A percentile compares a stretch with the other conserved stretches of the same genome.
phyloP scores from a whole-genome alignment of 768 basidiomycete genomes.

The Clitopilus passeckerianus region DNA sequence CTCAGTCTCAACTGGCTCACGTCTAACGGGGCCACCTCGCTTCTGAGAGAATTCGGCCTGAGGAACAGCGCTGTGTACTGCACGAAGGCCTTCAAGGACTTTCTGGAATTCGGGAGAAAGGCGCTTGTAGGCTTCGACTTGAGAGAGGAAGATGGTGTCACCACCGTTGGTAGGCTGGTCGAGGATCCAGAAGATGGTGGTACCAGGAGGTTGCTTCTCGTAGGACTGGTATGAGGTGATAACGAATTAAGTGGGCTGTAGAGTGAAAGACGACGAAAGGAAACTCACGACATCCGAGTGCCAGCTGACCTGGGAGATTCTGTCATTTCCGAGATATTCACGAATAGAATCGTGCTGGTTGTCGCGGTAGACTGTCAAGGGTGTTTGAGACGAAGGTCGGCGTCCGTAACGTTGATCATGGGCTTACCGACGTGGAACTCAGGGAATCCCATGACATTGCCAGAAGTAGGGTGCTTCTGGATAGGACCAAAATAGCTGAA shows the following conservation, averaged over 20 bases:
- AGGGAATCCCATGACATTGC: conserved; percentile 50
- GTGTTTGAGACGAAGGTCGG: too few relatives aligned
- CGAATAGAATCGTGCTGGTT: conserved; percentile 34
- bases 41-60: conserved; percentile 44
- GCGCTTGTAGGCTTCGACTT: conserved; percentile 55
- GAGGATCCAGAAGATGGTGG: conserved; percentile 54
- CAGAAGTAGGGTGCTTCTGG: conserved; percentile 41
- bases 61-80: conserved; percentile 49
- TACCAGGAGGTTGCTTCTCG: conserved; percentile 50
- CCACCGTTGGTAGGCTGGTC: conserved; percentile 41
- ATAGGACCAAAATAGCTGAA: conserved; percentile 40
- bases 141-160: conserved; percentile 53
- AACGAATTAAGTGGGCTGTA: not conserved
- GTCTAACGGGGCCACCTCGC: conserved; percentile 40
- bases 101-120: conserved; percentile 55
- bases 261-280: too few relatives aligned
- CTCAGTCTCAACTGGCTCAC: conserved; percentile 44
- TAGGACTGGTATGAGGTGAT: conserved; percentile 31
- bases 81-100: conserved; percentile 50
- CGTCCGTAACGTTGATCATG: not conserved
- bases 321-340: conserved; percentile 37
- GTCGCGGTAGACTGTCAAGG: conserved; percentile 44
- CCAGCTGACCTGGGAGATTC: conserved; percentile 40
- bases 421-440: conserved; percentile 52
- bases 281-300: conserved; percentile 47